Percentiles rank a stretch among this genome's conserved stretches.
Evolutionary conservation across 2,329 filamentous ascomycete species (phyloP).

Genomic region (Sporothrix pallida): DNA sequence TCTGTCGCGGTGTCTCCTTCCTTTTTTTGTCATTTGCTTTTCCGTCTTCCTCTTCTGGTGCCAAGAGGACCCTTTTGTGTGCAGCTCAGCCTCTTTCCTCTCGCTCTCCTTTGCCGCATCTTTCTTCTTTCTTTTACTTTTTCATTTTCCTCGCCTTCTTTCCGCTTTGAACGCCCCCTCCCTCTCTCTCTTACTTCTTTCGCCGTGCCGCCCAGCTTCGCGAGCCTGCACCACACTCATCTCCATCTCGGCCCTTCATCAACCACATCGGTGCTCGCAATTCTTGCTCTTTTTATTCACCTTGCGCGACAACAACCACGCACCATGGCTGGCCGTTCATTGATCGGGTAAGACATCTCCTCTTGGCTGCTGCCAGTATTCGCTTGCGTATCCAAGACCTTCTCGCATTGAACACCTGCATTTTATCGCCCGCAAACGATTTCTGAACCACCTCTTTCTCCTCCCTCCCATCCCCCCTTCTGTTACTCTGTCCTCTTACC

Average conservation of each 20-base stretch:
- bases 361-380: neutral
- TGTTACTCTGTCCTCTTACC: neutral
- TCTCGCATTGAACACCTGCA: slow-evolving; percentile 2
- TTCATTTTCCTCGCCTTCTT: neutral
- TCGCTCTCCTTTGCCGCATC: neutral
- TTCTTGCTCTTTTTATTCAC: neutral
- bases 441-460: too few relatives aligned
- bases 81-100: neutral
- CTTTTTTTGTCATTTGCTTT: too few relatives aligned
- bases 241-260: neutral
- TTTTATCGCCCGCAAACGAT: neutral
- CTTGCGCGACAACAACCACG: neutral
- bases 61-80: neutral
- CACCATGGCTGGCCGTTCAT: slow-evolving; percentile 25
- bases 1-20: slow-evolving; percentile 5
- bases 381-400: neutral
- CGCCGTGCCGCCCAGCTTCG: neutral
- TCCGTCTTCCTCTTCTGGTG: too few relatives aligned
- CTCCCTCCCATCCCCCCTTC: neutral
- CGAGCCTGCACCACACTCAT: neutral
- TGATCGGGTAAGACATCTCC: slow-evolving; percentile 25
- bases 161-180: too few relatives aligned
- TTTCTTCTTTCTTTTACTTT: neutral
- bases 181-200: slow-evolving; percentile 1
- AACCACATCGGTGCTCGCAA: neutral